Evolutionary conservation across 129 eudicot genomes (phyloP).

Genomic region (Helianthus annuus): HanXRQr2.0-SUNRISE NC_035443.2:58333681-58334180

Average conservation of each 20-base stretch:
- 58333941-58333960: constrained; percentile 96
- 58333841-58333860: constrained; percentile 88
- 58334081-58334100: constrained; percentile 10
- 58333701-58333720: not conserved
- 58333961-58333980: constrained; percentile 98
- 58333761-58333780: not conserved
- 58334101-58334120: constrained; percentile 2
- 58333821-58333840: not conserved
- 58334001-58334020: constrained; percentile 85
- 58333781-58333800: not conserved
- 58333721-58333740: not conserved
- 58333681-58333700: constrained; percentile 38
- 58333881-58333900: constrained; percentile 77
- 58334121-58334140: constrained; percentile 83
- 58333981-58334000: constrained; percentile 91
- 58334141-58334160: constrained; percentile 90
- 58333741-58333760: not conserved
- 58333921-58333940: constrained; percentile 85
- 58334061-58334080: not conserved
- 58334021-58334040: constrained; percentile 80
- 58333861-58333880: constrained; percentile 88
- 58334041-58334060: not conserved
- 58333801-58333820: no score
- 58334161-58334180: constrained; percentile 83
- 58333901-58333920: constrained; percentile 80